phyloP scores from a whole-genome alignment of 768 basidiomycete species.

The Boletus rubroflammeus region DNA sequence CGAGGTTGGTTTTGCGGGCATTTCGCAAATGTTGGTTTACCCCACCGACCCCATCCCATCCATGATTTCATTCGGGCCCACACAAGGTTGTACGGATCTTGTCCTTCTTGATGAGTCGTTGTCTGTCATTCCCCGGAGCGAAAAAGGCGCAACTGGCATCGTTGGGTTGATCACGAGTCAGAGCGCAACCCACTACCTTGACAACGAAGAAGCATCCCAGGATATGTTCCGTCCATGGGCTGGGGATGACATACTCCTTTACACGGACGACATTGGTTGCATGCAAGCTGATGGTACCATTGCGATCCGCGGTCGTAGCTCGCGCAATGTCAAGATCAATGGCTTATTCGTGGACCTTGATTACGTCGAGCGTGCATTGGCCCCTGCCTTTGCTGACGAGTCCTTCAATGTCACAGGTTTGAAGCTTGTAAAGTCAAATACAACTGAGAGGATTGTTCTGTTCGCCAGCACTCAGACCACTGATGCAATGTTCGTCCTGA shows the following conservation, averaged over 20 bases:
- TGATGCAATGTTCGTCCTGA: conserved; percentile 10
- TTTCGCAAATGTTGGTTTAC: conserved; percentile 12
- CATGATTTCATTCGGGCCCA: conserved; percentile 8
- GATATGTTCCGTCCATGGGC: conserved; percentile 16
- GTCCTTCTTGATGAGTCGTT: conserved; percentile 15
- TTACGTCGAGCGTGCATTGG: conserved; percentile 15
- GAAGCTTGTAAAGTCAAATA: conserved; percentile 13
- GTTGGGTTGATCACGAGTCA: conserved; percentile 11
- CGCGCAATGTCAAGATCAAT: conserved; percentile 16
- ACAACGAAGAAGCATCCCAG: conserved; percentile 11
- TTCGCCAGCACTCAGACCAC: conserved; percentile 2
- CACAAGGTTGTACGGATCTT: conserved; percentile 9
- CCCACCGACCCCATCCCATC: conserved; percentile 14
- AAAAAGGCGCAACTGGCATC: conserved; percentile 4
- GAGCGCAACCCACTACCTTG: conserved; percentile 12
- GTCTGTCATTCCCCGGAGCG: conserved; percentile 5
- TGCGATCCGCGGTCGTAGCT: conserved; percentile 11
- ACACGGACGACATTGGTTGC: conserved; percentile 15
- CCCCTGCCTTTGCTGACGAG: conserved; percentile 10
- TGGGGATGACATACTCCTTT: conserved; percentile 11
- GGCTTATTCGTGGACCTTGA: conserved; percentile 16
- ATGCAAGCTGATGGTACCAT: conserved; percentile 17
- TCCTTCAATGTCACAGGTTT: conserved; percentile 5
- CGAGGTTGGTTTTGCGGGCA: conserved; percentile 15
- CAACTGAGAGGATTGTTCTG: conserved; percentile 4